A percentile compares a stretch with the other conserved stretches of the same genome.
Conservation (phyloP, 208 protist genomes). For the Leishmania tropica region DNA sequence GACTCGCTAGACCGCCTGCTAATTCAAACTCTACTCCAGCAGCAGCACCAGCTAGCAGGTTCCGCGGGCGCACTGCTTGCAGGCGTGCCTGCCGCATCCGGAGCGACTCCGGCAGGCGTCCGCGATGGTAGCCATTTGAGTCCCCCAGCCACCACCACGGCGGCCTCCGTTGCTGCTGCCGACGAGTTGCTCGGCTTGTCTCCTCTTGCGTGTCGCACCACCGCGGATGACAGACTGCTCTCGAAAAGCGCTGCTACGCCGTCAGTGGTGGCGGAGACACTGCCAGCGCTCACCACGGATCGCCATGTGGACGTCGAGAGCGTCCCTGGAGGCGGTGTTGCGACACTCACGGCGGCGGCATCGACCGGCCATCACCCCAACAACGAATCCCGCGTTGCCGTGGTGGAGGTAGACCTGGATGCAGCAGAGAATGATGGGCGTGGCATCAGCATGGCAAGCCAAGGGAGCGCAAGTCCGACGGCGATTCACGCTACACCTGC, state of each 20-base stretch:
- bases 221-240: conserved; percentile 8
- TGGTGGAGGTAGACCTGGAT: conserved; percentile 31
- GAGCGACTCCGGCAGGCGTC: not conserved
- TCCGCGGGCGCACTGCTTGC: not conserved
- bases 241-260: not conserved
- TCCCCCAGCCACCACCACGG: not conserved
- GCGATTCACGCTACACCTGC: not conserved
- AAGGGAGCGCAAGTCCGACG: not conserved
- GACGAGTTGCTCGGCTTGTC: conserved; percentile 9
- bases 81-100: not conserved
- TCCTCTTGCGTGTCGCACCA: conserved; percentile 3
- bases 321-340: not conserved
- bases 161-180: not conserved
- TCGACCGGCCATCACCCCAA: not conserved
- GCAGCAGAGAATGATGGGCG: not conserved
- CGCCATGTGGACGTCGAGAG: conserved; percentile 11
- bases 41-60: not conserved
- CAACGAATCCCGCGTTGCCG: not conserved
- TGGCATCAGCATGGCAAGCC: not conserved
- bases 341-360: not conserved
- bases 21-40: not conserved
- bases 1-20: conserved; percentile 6
- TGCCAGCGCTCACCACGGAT: not conserved
- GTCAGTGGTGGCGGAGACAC: conserved; percentile 5
- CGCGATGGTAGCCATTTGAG: no score